Conservation (phyloP, 306 rosid genomes). For the Macrotyloma uniflorum region DNA sequence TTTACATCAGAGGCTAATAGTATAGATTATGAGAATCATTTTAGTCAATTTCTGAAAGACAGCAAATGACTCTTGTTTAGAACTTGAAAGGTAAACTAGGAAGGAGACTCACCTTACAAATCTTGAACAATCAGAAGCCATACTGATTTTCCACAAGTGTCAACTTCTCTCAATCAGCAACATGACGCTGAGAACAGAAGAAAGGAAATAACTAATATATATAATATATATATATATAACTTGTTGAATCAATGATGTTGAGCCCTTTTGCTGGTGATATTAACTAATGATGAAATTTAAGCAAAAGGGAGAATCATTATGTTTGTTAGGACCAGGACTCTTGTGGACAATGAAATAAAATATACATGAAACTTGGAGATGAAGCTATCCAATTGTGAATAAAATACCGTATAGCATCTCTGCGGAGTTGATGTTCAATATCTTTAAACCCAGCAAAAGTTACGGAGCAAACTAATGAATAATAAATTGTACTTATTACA, state of each 20-base stretch:
- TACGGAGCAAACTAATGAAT: not conserved
- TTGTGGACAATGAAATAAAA: slow-evolving; percentile 44
- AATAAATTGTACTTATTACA: slow-evolving; percentile 11
- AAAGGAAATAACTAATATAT: not conserved
- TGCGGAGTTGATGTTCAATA: not conserved
- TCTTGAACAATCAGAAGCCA: slow-evolving; percentile 71
- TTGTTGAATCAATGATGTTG: not conserved
- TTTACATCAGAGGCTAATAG: slow-evolving; percentile 15
- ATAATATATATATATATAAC: not conserved
- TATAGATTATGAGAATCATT: not conserved
- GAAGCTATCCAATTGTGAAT: slow-evolving; percentile 37
- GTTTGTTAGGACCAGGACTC: slow-evolving; percentile 43
- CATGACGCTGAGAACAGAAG: slow-evolving; percentile 36
- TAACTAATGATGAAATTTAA: slow-evolving; percentile 31
- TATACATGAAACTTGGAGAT: slow-evolving; percentile 37
- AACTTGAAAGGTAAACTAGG: not conserved
- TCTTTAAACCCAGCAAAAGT: not conserved
- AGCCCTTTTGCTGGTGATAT: slow-evolving; percentile 26
- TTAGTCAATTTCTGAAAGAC: not conserved
- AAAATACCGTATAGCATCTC: not conserved
- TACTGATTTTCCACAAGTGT: slow-evolving; percentile 37
- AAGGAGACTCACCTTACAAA: slow-evolving; percentile 59
- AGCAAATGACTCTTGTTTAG: not conserved
- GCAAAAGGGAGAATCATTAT: slow-evolving; percentile 16
- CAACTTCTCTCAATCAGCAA: slow-evolving; percentile 36